These are phyloP conservation scores for Gracilariopsis chorda DNA, from an alignment of 23 red algal species.

Conservation along the genomic window DNA sequence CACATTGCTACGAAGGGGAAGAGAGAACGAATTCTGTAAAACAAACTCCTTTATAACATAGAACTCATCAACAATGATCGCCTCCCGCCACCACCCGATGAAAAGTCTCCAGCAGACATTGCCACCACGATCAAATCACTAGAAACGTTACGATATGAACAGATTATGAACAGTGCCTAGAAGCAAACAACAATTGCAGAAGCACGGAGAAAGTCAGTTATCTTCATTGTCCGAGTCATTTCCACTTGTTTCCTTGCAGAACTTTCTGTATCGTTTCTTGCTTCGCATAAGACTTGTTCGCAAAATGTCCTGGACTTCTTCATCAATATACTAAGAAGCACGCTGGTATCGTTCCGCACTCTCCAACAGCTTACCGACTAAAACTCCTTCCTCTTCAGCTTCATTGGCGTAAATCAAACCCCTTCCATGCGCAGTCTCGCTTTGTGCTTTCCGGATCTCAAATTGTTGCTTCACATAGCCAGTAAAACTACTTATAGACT, in stretches of 20 bases:
- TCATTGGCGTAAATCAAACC: background rate
- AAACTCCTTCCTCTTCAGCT: background rate
- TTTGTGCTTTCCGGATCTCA: background rate
- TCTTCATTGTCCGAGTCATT: background rate
- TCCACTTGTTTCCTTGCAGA: background rate
- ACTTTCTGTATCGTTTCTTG: background rate
- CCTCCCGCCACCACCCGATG: background rate
- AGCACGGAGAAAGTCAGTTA: background rate
- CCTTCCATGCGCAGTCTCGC: no score
- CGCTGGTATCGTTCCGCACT: background rate
- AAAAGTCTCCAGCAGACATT: background rate
- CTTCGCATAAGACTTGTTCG: background rate
- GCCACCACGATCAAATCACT: background rate
- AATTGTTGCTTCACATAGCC: background rate
- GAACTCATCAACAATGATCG: background rate
- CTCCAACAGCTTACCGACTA: background rate
- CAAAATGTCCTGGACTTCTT: background rate
- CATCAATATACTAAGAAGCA: background rate
- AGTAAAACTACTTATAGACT: background rate
- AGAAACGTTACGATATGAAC: background rate
- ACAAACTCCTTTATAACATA: background rate
- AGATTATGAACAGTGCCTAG: background rate
- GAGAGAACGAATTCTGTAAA: no score
- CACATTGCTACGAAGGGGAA: no score
- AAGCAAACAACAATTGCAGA: background rate